Evolutionary conservation across 305 asterid genomes (phyloP), one percentile per base, ranked within the genome.

Genomic region (Solanum hybrid): DNA sequence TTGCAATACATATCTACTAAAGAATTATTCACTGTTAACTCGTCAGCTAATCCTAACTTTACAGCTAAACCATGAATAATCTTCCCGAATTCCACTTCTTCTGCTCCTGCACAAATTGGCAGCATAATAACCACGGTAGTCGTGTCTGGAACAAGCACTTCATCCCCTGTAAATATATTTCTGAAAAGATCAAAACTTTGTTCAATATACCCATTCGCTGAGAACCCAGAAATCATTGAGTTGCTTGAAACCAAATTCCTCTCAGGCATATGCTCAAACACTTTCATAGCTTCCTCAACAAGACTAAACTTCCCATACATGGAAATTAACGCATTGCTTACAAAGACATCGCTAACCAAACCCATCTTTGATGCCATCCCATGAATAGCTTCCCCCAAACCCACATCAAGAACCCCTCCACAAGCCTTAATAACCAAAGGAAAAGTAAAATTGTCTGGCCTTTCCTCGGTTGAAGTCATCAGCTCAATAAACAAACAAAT

Each of bases 361-460:
- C 89, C 91, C 85, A 51, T 87, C 86, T 91, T 91, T 66, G 38
- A 7, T 56, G 37, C 79, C 89, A 91, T 91, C 46, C 92, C 92
- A 84, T 91, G 92, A 64, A 27, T 60, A 10, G 79, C 26, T 87
- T 81, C 32, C 38, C 92, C 92, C 26, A 89, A 76, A 38, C 51
- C 90, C 89, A 89, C 90, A 89, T 91, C 89, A 38, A 84, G 40
- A 89, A 87, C n/a, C 29, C 78, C 90, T n/a, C 92, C 93, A 89
- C 91, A 89, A 5, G 92, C 91, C 89, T 92, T 92, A 46, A 92
- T 84, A 88, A 85, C 93, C 80, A 92, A 92, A 22, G 93, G 93
- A 89, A 91, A 89, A 5, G 93, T 91, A 16, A 88, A 91, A 89
- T 87, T 89, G 80, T 91, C 93, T 2, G 93, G 92, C n/a, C 22